Evolutionary conservation across 352 stramenopile genomes (phyloP).

Genomic region (Phytophthora agathidicida): DNA sequence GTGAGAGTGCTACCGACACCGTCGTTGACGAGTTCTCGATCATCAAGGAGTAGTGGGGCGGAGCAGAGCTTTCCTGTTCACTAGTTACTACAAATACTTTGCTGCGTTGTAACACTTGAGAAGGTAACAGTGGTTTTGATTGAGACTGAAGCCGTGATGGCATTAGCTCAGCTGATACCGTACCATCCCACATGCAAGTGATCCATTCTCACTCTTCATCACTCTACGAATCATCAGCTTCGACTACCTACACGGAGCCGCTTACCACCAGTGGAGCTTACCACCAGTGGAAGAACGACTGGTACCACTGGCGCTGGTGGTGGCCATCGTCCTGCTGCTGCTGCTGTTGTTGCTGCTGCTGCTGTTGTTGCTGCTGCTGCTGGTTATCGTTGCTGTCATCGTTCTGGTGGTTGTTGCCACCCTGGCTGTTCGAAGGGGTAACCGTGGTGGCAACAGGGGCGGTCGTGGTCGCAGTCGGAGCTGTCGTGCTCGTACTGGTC

Average conservation of each 20-base stretch:
- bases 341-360: slow-evolving; percentile 11
- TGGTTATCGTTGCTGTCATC: not conserved
- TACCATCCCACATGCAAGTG: slow-evolving; percentile 15
- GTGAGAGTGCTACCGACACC: slow-evolving; percentile 17
- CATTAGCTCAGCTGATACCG: slow-evolving; percentile 10
- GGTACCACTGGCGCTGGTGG: not conserved
- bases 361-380: slow-evolving; percentile 3
- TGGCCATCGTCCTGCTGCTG: slow-evolving; percentile 4
- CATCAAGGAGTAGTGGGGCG: slow-evolving; percentile 32
- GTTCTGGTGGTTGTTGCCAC: not conserved
- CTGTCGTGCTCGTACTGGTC: not conserved
- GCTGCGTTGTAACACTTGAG: slow-evolving; percentile 4
- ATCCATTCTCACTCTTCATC: slow-evolving; percentile 9
- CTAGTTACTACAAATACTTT: not conserved
- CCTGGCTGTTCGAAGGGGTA: not conserved
- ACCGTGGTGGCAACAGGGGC: not conserved
- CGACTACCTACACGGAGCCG: too few relatives aligned
- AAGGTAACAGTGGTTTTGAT: slow-evolving; percentile 22
- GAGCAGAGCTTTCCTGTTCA: too few relatives aligned
- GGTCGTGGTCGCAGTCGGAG: not conserved
- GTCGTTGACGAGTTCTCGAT: slow-evolving; percentile 44
- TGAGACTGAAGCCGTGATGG: slow-evolving; percentile 4
- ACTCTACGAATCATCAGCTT: too few relatives aligned
- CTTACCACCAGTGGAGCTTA: too few relatives aligned
- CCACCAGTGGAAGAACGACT: slow-evolving; percentile 18